Evolutionary conservation across 2,329 filamentous ascomycete genomes (phyloP), one percentile per base, ranked within the genome.

Genomic region (Colletotrichum neosansevieriae): DNA sequence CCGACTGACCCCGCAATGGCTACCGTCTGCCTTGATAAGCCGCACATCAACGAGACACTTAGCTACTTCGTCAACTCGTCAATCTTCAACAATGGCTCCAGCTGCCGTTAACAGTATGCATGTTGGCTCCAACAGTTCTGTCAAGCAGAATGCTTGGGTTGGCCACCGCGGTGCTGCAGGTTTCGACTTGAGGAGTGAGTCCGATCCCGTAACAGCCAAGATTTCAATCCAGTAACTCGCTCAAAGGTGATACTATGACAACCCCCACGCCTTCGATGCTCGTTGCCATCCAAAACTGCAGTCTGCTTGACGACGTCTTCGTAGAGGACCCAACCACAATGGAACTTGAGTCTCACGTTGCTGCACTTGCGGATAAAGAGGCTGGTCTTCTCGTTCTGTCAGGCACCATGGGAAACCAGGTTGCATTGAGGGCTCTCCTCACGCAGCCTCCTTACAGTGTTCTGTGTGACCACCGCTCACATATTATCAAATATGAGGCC

Each of bases 321-420:
- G 82, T 85, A 71, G 94, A 97, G 79, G 94, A 97, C 74, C 83
- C 88, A 1, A 94, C 91, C 0, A 98, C 95, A 1, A 89, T 86
- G 58, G 85, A 87, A 24, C 88, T 98, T 45, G 92, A 98, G 78
- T 80, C 85, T 51, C 90, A 92, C 77, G 85, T 97, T 50, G 93
- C 94, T 17, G 76, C 85, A 36, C 85, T 97, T 3, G 88, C 93
- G 1, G 89, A 89, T 72, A 94, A 97, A 73, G 91, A 94, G 74
- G 89, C 89, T 7, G 92, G 88, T 0, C 84, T 98, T 4, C 90
- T 97, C 61, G 93, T 97, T 63, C 85, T 97, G 67, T 96, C 93
- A 0, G 95, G 95, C 3, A 97, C 94, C 4, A 97, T 97, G 94
- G 94, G 94, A 45, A 98, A 98, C 80, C 94, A 97, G 78, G 84